Evolutionary conservation across 352 stramenopile genomes (phyloP).

Genomic region (Globisporangium viniferum): DNA sequence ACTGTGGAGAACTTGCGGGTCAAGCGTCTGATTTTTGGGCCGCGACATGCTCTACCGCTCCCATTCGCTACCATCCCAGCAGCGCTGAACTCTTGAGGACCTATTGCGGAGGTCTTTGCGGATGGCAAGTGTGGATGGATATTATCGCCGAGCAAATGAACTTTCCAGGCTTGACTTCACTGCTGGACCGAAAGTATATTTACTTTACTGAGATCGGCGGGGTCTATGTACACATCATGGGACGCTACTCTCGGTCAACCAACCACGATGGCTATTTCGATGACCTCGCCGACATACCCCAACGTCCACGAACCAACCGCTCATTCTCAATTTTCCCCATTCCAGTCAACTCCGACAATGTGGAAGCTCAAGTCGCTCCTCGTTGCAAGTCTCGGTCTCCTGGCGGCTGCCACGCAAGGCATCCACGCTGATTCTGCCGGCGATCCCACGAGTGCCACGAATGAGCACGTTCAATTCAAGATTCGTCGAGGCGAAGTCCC

Average conservation of each 20-base stretch:
- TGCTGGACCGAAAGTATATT: background rate
- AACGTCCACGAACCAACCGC: background rate
- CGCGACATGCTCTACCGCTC: background rate
- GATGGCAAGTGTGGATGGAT: background rate
- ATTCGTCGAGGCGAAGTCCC: conserved; percentile 24
- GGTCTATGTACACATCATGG: background rate
- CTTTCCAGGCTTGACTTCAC: background rate
- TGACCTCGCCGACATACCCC: background rate
- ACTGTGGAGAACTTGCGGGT: background rate
- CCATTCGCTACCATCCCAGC: background rate
- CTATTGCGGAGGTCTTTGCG: background rate
- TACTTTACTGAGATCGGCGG: background rate
- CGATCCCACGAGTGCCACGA: background rate
- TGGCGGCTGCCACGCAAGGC: background rate
- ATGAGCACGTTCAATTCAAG: conserved; percentile 24
- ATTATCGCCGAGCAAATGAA: background rate
- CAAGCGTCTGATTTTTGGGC: background rate
- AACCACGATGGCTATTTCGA: background rate
- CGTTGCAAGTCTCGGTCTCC: background rate
- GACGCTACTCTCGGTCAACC: background rate
- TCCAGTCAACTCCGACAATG: background rate
- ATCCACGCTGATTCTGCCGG: background rate
- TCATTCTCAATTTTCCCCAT: background rate
- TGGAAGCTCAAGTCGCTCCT: background rate
- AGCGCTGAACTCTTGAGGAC: background rate